Base-by-base conservation (phyloP, 805 yeast species). In the Scheffersomyces stipitis region DNA sequence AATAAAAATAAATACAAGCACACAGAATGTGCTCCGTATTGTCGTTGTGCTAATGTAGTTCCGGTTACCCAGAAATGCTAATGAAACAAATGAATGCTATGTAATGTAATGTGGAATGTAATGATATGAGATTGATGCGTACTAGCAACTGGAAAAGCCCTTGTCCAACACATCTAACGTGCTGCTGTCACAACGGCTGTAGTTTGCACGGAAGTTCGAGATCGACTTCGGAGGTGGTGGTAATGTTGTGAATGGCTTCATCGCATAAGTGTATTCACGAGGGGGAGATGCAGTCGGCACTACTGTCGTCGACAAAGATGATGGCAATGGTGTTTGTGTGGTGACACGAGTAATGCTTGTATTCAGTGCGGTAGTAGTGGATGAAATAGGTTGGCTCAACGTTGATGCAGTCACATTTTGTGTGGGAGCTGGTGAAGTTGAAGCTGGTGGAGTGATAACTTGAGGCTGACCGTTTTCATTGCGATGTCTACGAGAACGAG, bases 151-250 rank as follows among this genome's bases (percentile, higher is more conserved):
- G 12, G 42, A 40, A 38, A 52, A 51, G n/a, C 44, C 45, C 33
- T 34, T 44, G 28, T 53, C 58, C 13, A 53, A 37, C 12, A 50
- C 50, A 28, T 46, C 42, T 20, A 51, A 33, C 7, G 52, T 44
- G 24, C 46, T 46, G 18, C 32, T 40, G 34, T 49, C 55, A 23
- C 37, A 42, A 29, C 27, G 27, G 13, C 46, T 36, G 28, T 36
- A 39, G 12, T 43, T 33, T 15, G 22, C 8, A 17, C 41, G 28
- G 37, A 28, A 34, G n/a, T 28, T 32, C 14, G 34, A 18, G 5
- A 34, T 23, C 10, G 22, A 31, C 16, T 30, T 28, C 12, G 31
- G 41, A 18, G 41, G 41, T 3, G 36, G 41, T 20, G 24, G 24
- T 4, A 28, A 33, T 13, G 29, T 33, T 13, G 33, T 24, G 38